Evolutionary conservation across 148 eudicot genomes (phyloP).

Genomic region (Rhododendron ovatum): DNA sequence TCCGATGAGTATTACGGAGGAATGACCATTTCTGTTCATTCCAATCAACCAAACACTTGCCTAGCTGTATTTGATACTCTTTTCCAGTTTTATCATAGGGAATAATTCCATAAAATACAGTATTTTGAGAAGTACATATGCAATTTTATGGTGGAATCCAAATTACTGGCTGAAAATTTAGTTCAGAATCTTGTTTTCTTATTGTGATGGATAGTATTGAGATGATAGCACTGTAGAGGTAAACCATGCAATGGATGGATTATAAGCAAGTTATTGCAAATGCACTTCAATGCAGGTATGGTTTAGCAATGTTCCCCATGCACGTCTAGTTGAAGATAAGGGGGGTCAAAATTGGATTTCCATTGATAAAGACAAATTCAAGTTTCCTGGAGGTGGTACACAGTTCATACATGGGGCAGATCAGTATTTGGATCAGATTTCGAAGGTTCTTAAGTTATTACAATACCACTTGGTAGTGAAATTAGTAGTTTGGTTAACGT

Average conservation of each 20-base stretch:
- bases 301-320: constrained; percentile 94
- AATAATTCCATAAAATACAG: not conserved
- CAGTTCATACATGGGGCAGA: constrained; percentile 97
- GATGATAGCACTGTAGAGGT: not conserved
- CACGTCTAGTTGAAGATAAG: constrained; percentile 92
- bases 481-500: constrained; percentile 7
- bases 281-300: constrained; percentile 56
- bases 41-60: not conserved
- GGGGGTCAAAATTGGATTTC: constrained; percentile 98
- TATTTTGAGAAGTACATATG: not conserved
- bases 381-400: constrained; percentile 98
- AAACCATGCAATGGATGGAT: no score
- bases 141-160: not conserved
- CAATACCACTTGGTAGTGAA: not conserved
- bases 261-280: not conserved
- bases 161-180: not conserved
- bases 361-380: constrained; percentile 79
- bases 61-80: not conserved
- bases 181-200: not conserved
- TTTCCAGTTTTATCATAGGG: not conserved
- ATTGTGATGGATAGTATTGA: not conserved
- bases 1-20: not conserved
- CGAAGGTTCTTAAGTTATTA: constrained; percentile 46
- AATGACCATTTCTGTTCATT: not conserved
- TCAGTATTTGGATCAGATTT: constrained; percentile 91